Evolutionary conservation across 1,139 yeast genomes (phyloP).

Genomic region (Groenewaldozyma sp.): DNA sequence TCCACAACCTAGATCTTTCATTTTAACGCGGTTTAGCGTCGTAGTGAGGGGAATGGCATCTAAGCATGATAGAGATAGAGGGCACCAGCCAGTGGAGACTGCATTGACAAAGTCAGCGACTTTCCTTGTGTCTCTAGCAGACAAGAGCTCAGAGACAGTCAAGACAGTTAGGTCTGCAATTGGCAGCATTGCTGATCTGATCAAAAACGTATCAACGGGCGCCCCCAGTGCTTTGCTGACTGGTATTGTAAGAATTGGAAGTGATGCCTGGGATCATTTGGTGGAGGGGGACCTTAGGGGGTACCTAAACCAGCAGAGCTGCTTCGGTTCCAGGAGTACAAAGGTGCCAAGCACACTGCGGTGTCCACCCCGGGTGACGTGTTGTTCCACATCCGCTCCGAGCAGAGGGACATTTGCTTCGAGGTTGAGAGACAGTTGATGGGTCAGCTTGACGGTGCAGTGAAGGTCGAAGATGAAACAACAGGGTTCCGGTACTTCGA

Average conservation of each 20-base stretch:
- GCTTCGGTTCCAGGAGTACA: slow-evolving; percentile 14
- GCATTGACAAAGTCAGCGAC: slow-evolving; percentile 6
- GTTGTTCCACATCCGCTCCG: slow-evolving; percentile 15
- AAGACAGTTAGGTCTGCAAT: slow-evolving; percentile 3
- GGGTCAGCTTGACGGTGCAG: slow-evolving; percentile 10
- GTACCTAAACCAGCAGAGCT: slow-evolving; percentile 13
- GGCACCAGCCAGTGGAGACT: slow-evolving; percentile 3
- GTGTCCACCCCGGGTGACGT: slow-evolving; percentile 19
- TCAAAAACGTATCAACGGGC: slow-evolving; percentile 6
- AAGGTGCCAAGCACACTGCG: slow-evolving; percentile 14
- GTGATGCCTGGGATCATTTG: slow-evolving; percentile 13
- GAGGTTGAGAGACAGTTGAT: slow-evolving; percentile 13
- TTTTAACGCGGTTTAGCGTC: too few relatives aligned
- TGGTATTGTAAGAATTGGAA: slow-evolving; percentile 14
- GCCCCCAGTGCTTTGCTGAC: slow-evolving; percentile 7
- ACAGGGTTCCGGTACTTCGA: slow-evolving; percentile 18
- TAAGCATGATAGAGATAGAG: too few relatives aligned
- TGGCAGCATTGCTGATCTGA: slow-evolving; percentile 4
- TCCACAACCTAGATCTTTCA: too few relatives aligned
- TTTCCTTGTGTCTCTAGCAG: slow-evolving; percentile 3
- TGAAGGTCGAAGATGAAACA: slow-evolving; percentile 15
- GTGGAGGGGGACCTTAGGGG: too few relatives aligned
- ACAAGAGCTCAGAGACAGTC: neutral
- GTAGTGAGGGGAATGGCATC: too few relatives aligned
- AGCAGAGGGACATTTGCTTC: slow-evolving; percentile 14